Evolutionary conservation across 2,329 filamentous ascomycete species (phyloP), one percentile per base, ranked within the genome.

Genomic region (Alternaria sp.): DNA sequence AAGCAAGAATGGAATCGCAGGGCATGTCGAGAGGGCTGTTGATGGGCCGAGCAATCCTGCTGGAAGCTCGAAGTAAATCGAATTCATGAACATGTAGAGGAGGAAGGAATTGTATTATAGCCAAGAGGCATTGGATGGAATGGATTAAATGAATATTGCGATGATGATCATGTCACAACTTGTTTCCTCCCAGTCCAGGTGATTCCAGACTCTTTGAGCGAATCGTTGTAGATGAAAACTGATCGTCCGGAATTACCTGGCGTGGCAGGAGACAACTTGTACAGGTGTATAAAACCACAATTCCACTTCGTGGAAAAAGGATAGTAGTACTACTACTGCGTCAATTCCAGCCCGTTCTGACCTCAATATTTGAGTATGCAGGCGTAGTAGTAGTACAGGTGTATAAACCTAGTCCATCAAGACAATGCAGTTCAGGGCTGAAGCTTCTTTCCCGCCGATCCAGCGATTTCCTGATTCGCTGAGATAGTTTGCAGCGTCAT

Each of bases 1-100:
- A 0, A 72, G 81, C 0, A 83, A 86, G 47, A 85, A 85, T 18
- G 81, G 79, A 6, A 83, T 88, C 26, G 86, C 86, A 3, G 86
- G 86, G 2, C 82, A 82, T 5, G 83, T 88, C 0, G 86, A 88
- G 78, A 73, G 73, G n/a, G 75, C 75, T 23, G 79, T 82, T 51
- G 81, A 81, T 71, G 80, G 81, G 14, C 80, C 80, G 15, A 77
- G 76, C 37, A 81, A 81, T 58, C 77, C 77, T 5, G 72, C 74
- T 18, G 75, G 71, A 41, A 78, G 70, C 53, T 69, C 21, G 4
- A 72, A 71, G 68, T 74, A 67, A 63, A 49, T 11, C 7, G 47
- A 23, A 46, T 4, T 12, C 14, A 11, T 25, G 18, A 14, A n/a
- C 43, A 23, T 44, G 20, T n/a, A 41, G n/a, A n/a, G 41, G 11